Evolutionary conservation across 768 basidiomycete species (phyloP).

Genomic region (Serendipita sp.): DNA sequence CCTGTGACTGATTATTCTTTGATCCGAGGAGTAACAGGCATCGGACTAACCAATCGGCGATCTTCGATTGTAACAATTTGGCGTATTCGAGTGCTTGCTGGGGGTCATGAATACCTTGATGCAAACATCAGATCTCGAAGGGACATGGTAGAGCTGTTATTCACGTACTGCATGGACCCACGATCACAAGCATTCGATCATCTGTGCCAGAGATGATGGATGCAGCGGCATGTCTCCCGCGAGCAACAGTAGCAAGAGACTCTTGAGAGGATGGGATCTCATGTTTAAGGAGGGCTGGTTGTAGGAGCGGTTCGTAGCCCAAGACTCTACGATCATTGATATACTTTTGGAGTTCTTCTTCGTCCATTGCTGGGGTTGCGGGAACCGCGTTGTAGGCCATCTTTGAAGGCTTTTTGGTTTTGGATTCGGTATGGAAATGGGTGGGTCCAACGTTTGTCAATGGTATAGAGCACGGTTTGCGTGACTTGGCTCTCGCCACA

Average conservation of each 20-base stretch:
- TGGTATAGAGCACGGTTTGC: conserved; percentile 1
- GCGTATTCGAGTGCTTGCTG: conserved; percentile 82
- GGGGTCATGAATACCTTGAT: conserved; percentile 49
- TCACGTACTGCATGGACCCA: conserved; percentile 76
- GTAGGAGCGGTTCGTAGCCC: conserved; percentile 93
- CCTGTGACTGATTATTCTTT: conserved; percentile 27
- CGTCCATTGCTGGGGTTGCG: conserved; percentile 48
- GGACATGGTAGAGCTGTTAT: not conserved
- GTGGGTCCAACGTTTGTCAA: conserved; percentile 12
- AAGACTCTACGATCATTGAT: conserved; percentile 70
- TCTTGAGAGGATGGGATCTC: conserved; percentile 55
- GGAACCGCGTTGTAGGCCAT: conserved; percentile 30
- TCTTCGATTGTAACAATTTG: conserved; percentile 38
- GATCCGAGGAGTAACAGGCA: conserved; percentile 43
- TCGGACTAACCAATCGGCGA: not conserved
- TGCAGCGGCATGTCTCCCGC: conserved; percentile 63
- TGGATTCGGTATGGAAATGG: conserved; percentile 9
- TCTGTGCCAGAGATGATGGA: conserved; percentile 71
- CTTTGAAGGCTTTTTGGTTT: conserved; percentile 4
- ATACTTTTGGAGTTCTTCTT: conserved; percentile 49
- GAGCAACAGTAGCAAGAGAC: conserved; percentile 61
- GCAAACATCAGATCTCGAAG: not conserved
- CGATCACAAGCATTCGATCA: conserved; percentile 73
- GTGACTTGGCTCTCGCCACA: conserved; percentile 22
- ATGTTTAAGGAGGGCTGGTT: conserved; percentile 78